Percentiles rank a stretch among this genome's conserved stretches.
Conservation (phyloP, 2,329 filamentous ascomycete species). For the Chaetomium globosum region DNA sequence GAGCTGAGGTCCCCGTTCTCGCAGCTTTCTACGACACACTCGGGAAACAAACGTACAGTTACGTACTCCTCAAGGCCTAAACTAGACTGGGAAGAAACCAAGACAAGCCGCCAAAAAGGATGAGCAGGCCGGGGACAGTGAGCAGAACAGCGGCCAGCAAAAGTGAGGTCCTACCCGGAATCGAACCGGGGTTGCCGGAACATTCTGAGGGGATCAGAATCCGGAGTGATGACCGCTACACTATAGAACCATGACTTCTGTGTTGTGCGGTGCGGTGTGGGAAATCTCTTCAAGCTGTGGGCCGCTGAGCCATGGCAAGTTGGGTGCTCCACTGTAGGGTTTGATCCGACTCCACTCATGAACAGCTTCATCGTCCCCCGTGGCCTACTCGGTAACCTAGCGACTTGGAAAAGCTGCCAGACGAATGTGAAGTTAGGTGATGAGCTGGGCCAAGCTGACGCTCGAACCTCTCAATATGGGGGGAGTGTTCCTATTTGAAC, state of each 20-base stretch:
- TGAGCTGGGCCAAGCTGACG: neutral
- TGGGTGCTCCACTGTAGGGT: neutral
- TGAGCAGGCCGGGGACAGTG: neutral
- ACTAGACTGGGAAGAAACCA: neutral
- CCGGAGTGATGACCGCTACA: conserved; percentile 30
- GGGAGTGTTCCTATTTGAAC: no score
- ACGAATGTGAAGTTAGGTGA: neutral
- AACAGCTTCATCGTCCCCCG: neutral
- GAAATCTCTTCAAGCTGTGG: neutral
- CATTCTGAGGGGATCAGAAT: conserved; percentile 22
- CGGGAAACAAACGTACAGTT: neutral
- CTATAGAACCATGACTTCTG: conserved; percentile 21
- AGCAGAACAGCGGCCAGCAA: neutral
- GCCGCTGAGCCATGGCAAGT: neutral
- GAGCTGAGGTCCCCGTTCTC: no score
- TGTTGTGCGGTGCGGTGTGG: neutral
- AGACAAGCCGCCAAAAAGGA: neutral
- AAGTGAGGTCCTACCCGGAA: conserved; percentile 28
- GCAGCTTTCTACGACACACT: neutral
- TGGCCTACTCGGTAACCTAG: neutral
- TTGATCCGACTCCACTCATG: neutral
- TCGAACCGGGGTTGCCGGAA: conserved; percentile 31
- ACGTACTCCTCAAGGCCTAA: neutral
- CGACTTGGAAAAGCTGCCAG: neutral
- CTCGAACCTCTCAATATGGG: neutral